These are phyloP conservation scores for Pythium vanterpoolii DNA, from an alignment of 352 stramenopile genomes.

Conservation along the genomic window DNA sequence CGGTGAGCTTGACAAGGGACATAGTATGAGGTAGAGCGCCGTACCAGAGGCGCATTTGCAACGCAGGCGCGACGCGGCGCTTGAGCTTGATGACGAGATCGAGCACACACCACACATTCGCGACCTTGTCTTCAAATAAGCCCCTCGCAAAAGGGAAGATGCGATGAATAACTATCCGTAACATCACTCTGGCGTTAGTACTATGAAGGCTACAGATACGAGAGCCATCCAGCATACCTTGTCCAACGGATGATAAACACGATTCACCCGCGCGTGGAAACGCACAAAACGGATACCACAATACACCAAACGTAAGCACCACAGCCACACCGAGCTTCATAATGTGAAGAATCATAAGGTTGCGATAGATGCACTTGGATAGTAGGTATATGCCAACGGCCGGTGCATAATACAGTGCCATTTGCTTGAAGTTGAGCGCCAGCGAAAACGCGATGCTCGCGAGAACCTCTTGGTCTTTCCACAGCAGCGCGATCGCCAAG, in stretches of 20 bases:
- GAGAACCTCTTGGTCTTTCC: constrained; percentile 74
- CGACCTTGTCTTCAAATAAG: constrained; percentile 98
- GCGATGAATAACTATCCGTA: constrained; percentile 74
- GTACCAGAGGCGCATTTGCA: constrained; percentile 79
- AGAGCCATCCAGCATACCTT: constrained; percentile 37
- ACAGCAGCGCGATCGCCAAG: constrained; percentile 64
- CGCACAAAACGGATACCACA: constrained; percentile 91
- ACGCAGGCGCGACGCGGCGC: constrained; percentile 34
- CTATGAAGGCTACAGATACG: not conserved
- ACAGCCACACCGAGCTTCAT: constrained; percentile 85
- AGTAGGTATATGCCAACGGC: constrained; percentile 93
- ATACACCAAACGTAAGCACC: constrained; percentile 80
- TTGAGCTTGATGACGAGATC: constrained; percentile 81
- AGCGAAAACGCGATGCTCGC: constrained; percentile 89
- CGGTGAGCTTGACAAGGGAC: not conserved
- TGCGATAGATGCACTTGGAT: constrained; percentile 74
- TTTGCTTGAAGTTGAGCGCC: constrained; percentile 99
- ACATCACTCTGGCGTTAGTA: not conserved
- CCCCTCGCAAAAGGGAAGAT: constrained; percentile 96
- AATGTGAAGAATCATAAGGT: constrained; percentile 48
- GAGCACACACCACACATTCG: constrained; percentile 95
- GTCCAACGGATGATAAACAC: constrained; percentile 55
- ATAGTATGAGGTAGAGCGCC: not conserved
- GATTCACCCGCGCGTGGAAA: constrained; percentile 35
- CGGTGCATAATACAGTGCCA: constrained; percentile 97